A percentile compares a stretch with the other conserved stretches of the same genome.
Evolutionary conservation across 2,329 filamentous ascomycete genomes (phyloP).

Genomic region (Claviceps humidiphila): DNA sequence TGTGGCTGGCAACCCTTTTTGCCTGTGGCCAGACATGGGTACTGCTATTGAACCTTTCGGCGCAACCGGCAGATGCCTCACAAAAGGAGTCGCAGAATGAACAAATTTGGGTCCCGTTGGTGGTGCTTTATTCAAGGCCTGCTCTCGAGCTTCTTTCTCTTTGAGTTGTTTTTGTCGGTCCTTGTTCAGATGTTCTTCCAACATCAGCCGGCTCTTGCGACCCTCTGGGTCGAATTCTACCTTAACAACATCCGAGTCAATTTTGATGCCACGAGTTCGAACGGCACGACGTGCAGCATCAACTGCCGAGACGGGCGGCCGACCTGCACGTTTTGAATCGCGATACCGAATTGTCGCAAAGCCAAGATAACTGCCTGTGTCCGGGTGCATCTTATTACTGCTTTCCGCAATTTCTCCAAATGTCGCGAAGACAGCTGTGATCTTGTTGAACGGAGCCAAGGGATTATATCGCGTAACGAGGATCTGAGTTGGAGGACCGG

Average conservation of each 20-base stretch:
- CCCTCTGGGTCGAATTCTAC: conserved; percentile 88
- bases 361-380: conserved; percentile 85
- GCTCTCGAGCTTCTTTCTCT: conserved; percentile 17
- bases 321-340: conserved; percentile 43
- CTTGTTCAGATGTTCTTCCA: conserved; percentile 60
- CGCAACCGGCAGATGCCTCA: conserved; percentile 60
- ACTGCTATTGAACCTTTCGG: conserved; percentile 66
- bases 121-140: conserved; percentile 17
- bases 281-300: conserved; percentile 74
- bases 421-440: conserved; percentile 61
- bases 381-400: conserved; percentile 88
- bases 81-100: conserved; percentile 15
- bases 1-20: conserved; percentile 4
- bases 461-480: conserved; percentile 96
- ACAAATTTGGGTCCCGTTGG: conserved; percentile 25
- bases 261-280: conserved; percentile 60
- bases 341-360: conserved; percentile 86
- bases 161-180: conserved; percentile 47
- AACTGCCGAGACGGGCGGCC: conserved; percentile 48
- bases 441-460: conserved; percentile 63
- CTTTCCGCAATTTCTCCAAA: conserved; percentile 84
- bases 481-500: conserved; percentile 78
- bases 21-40: conserved; percentile 20
- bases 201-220: conserved; percentile 62
- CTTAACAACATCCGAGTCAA: conserved; percentile 63